Percentiles rank a stretch among this genome's conserved stretches.
These are phyloP conservation scores for Filobasidium uniguttulatum DNA, from an alignment of 1,284 basidiomycete genomes.

Conservation along the genomic window DNA sequence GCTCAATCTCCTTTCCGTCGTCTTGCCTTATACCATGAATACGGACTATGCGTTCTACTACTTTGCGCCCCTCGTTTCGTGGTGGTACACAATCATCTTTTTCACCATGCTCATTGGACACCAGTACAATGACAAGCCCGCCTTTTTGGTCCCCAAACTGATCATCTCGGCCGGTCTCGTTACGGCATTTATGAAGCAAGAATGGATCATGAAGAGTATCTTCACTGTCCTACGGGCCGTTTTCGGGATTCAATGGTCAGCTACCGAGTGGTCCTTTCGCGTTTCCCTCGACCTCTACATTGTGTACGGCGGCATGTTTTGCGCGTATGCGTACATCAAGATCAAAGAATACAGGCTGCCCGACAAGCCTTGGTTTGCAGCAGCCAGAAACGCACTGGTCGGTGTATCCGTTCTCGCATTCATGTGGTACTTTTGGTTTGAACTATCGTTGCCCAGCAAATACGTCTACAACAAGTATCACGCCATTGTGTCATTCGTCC, in stretches of 20 bases:
- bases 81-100: conserved; percentile 64
- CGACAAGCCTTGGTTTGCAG: conserved; percentile 54
- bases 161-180: conserved; percentile 48
- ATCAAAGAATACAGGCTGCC: conserved; percentile 56
- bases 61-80: conserved; percentile 61
- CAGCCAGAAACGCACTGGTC: conserved; percentile 42
- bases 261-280: conserved; percentile 72
- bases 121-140: conserved; percentile 54
- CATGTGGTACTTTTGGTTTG: conserved; percentile 68
- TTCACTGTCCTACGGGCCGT: conserved; percentile 52
- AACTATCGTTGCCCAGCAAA: conserved; percentile 59
- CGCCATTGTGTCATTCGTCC: conserved; percentile 65
- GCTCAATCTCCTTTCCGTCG: conserved; percentile 65
- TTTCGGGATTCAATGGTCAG: conserved; percentile 66
- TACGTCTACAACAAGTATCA: conserved; percentile 75
- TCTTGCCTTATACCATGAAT: conserved; percentile 75
- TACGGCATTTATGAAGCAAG: conserved; percentile 52
- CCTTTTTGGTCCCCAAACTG: conserved; percentile 59
- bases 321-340: conserved; percentile 60
- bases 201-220: conserved; percentile 48
- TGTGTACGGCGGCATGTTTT: conserved; percentile 71
- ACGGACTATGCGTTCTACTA: conserved; percentile 80
- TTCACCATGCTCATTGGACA: conserved; percentile 57
- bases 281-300: conserved; percentile 76
- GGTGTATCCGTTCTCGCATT: conserved; percentile 45